A percentile compares a stretch with the other conserved stretches of the same genome.
phyloP scores from a whole-genome alignment of 768 basidiomycete genomes.

The Solioccasus polychromus region DNA sequence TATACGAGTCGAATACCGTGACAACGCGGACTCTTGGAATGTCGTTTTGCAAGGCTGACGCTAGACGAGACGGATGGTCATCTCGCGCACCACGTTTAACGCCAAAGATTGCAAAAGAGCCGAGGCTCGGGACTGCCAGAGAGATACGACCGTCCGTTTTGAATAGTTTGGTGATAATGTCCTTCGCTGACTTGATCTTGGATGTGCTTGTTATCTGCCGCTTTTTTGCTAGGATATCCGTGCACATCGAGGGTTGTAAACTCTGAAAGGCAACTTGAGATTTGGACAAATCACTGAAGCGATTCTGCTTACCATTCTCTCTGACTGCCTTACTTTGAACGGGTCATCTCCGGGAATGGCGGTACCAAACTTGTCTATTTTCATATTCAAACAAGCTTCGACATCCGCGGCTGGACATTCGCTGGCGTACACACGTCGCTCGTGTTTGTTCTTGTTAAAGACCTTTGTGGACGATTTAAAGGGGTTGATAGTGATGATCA shows the following conservation, averaged over 20 bases:
- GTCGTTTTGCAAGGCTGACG: neutral
- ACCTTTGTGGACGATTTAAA: neutral
- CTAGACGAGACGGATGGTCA: neutral
- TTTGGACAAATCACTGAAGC: neutral
- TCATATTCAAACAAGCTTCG: neutral
- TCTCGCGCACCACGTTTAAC: neutral
- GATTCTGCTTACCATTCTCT: conserved; percentile 1
- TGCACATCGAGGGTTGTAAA: neutral
- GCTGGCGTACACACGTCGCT: neutral
- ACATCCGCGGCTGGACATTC: neutral
- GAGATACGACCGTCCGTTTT: neutral
- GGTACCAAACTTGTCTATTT: neutral
- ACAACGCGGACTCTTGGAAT: neutral
- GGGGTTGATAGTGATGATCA: neutral
- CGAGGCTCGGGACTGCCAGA: neutral
- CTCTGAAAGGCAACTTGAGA: neutral
- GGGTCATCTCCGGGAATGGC: neutral
- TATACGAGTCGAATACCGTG: neutral
- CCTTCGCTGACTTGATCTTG: conserved; percentile 6
- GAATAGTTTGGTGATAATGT: conserved; percentile 4
- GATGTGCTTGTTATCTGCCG: no score
- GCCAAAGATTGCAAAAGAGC: neutral
- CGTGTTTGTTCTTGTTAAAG: neutral
- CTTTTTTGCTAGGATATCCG: neutral
- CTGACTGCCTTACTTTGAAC: neutral